phyloP scores from a whole-genome alignment of 805 yeast species.

The Lipomyces yamadae region DNA sequence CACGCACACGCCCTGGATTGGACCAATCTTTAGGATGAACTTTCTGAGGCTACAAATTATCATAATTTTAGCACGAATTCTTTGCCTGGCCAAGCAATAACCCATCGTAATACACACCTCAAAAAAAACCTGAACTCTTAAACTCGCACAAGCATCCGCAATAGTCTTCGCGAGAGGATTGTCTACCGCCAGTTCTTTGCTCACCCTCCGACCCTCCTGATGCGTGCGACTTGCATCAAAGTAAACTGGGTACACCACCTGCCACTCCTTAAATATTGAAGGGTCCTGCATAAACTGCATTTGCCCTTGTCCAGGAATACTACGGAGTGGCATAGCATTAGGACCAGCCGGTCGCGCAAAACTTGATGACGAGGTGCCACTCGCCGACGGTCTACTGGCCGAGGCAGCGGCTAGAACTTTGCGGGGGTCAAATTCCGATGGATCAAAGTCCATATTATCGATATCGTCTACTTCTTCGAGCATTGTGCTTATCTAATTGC shows the following conservation, averaged over 20 bases:
- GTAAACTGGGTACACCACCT: constrained; percentile 86
- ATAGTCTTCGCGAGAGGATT: constrained; percentile 88
- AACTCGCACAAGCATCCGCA: constrained; percentile 64
- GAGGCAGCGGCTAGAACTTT: constrained; percentile 45
- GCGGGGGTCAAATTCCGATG: constrained; percentile 82
- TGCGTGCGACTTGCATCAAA: constrained; percentile 80
- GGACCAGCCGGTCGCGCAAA: not conserved
- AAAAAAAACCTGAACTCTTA: constrained; percentile 46
- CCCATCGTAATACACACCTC: constrained; percentile 43
- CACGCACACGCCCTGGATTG: constrained; percentile 94
- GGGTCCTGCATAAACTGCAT: constrained; percentile 50
- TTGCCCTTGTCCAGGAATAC: constrained; percentile 40
- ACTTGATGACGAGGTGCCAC: constrained; percentile 42
- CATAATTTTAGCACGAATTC: constrained; percentile 22
- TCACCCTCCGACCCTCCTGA: constrained; percentile 82
- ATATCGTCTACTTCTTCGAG: constrained; percentile 60
- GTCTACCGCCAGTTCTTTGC: constrained; percentile 67
- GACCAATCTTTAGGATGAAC: constrained; percentile 97
- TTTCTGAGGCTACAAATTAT: constrained; percentile 66
- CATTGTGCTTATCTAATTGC: constrained; percentile 19
- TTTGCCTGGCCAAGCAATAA: not conserved
- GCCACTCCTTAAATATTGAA: constrained; percentile 66
- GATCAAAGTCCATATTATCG: constrained; percentile 91
- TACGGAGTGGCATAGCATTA: not conserved
- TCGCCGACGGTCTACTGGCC: constrained; percentile 15